Conservation (phyloP, 192 early-diverging fungal genomes). For the Backusella psychrophila region DNA sequence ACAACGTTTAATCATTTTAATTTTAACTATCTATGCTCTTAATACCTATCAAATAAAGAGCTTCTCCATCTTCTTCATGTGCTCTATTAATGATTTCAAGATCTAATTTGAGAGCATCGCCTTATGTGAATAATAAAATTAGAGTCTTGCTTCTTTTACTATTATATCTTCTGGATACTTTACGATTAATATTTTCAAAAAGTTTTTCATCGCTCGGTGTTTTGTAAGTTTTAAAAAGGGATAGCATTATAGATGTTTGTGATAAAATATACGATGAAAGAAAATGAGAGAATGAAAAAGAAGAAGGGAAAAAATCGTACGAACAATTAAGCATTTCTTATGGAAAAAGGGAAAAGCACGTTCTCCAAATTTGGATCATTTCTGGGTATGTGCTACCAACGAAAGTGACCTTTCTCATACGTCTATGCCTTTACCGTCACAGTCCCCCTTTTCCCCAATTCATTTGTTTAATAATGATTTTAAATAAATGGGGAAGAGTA, state of each 20-base stretch:
- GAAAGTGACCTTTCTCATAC: neutral
- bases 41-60: neutral
- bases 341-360: neutral
- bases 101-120: neutral
- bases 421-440: neutral
- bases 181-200: neutral
- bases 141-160: neutral
- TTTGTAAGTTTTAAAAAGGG: neutral
- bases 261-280: neutral
- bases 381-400: neutral
- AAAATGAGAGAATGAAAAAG: neutral
- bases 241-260: neutral
- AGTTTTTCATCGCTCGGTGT: neutral
- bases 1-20: neutral
- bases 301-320: neutral
- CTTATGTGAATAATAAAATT: neutral
- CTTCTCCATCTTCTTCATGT: neutral
- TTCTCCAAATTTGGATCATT: neutral
- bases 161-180: neutral
- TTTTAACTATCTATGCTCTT: neutral
- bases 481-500: neutral
- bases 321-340: neutral
- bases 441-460: neutral
- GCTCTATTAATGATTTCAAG: neutral
- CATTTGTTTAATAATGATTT: neutral